Evolutionary conservation across 495 filamentous ascomycete species (phyloP).

Genomic region (Amphirosellinia nigrospora): DNA sequence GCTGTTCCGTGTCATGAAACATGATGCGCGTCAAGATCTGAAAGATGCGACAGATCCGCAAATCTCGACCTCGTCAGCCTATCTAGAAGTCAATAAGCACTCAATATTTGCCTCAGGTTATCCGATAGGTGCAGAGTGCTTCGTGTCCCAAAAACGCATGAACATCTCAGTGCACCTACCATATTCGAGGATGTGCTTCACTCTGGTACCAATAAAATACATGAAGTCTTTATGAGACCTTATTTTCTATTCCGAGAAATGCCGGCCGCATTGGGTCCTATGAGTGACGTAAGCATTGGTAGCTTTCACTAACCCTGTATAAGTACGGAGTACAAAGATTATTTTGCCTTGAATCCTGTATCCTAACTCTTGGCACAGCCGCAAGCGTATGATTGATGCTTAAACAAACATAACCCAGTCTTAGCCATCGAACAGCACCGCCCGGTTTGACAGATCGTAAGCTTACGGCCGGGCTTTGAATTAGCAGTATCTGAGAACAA

Average conservation of each 20-base stretch:
- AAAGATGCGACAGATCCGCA: constrained; percentile 6
- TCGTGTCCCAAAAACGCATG: constrained; percentile 10
- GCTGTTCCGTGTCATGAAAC: constrained; percentile 10
- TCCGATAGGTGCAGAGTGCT: background rate
- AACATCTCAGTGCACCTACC: background rate
- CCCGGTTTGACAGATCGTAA: background rate
- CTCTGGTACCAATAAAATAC: background rate
- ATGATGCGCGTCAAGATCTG: constrained; percentile 13
- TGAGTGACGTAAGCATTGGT: background rate
- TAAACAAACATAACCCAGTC: background rate
- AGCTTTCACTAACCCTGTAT: background rate
- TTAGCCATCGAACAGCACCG: background rate
- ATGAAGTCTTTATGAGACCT: background rate
- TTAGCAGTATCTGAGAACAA: background rate
- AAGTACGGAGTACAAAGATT: too few species aligned
- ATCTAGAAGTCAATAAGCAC: background rate
- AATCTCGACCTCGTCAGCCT: constrained; percentile 1
- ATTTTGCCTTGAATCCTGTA: background rate
- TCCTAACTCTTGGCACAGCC: constrained; percentile 5
- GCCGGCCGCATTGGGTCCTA: background rate
- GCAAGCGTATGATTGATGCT: background rate
- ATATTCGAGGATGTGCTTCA: background rate
- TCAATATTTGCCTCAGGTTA: background rate
- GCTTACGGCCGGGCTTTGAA: too few species aligned
- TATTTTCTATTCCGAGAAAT: background rate